Evolutionary conservation across 176 grass and related monocot species (phyloP), one percentile per base, ranked within the genome.

Genomic region (Echinochloa phyllopogon): DNA sequence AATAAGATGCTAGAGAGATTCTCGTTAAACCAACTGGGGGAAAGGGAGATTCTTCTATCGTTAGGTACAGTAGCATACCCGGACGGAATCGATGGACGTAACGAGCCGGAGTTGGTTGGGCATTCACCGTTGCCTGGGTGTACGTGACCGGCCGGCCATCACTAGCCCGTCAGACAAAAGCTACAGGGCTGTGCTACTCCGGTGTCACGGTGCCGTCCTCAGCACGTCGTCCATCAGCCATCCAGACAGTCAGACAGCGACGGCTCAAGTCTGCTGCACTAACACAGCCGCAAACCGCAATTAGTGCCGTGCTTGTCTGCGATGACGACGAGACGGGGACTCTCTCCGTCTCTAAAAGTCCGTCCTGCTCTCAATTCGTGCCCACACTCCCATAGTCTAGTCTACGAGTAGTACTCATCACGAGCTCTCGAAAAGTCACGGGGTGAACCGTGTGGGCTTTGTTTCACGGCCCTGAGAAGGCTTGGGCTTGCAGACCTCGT

Each of bases 91-190:
- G 13, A 57, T n/a, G 53, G 53, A 10, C 59, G 59, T 61, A 62
- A 57, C 55, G 60, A 63, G 60, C 11, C 12, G 25, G 3, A 33
- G 60, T 63, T 63, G 1, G 62, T 38, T 65, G 62, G 29, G 29
- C 62, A 65, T 65, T 38, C 29, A 65, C 60, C 38, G 62, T 38
- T 65, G 62, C 62, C 62, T 37, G 62, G 62, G 62, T 65, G 62
- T 37, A 33, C 62, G 38, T 64, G 18, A 56, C 10, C 18, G 0
- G 2, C 16, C 50, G 6, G 15, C 55, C 55, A n/a, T 57, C 55
- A n/a, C 55, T 57, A 6, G 14, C 50, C 5, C 50, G 36, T 20
- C 25, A 16, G 63, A 85, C 37, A 71, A 51, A 21, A 13, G 57
- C 39, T 10, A 62, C 14, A 39, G 42, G 6, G 66, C 53, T 7